Conservation (phyloP, 208 protist genomes). For the Acanthamoeba castellanii region DNA sequence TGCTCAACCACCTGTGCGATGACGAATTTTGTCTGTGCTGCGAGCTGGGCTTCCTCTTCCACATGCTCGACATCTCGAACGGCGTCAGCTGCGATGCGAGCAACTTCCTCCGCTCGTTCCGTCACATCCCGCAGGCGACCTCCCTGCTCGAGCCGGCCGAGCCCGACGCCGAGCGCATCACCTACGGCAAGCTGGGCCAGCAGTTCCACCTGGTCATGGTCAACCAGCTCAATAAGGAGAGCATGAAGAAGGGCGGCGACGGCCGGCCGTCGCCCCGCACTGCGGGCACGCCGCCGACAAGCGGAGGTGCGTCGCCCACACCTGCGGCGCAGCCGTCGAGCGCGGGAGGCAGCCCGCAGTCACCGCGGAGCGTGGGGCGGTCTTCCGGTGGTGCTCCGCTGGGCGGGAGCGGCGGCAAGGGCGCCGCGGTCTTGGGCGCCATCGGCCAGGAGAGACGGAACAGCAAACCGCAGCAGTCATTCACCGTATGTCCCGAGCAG, state of each 20-base stretch:
- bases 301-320: background rate
- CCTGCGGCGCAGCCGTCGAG: background rate
- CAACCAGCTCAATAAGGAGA: constrained; percentile 86
- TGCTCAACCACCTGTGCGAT: constrained; percentile 84
- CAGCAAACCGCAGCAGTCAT: background rate
- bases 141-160: constrained; percentile 68
- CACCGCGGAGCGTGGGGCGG: background rate
- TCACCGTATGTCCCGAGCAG: background rate
- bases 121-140: constrained; percentile 82
- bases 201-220: constrained; percentile 86
- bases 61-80: constrained; percentile 78
- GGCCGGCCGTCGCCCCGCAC: background rate
- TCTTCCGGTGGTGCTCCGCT: background rate
- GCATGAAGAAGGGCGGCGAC: background rate
- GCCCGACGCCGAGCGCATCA: constrained; percentile 13
- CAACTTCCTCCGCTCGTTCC: constrained; percentile 88
- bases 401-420: background rate
- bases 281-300: background rate
- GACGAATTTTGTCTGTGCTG: constrained; percentile 87
- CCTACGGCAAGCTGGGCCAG: constrained; percentile 78
- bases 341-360: background rate
- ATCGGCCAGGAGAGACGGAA: constrained; percentile 15
- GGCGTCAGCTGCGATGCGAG: constrained; percentile 80
- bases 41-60: constrained; percentile 88
- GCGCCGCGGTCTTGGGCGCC: background rate